Base-by-base conservation (phyloP, 805 yeast genomes). In the Pichia kluyveri region DNA sequence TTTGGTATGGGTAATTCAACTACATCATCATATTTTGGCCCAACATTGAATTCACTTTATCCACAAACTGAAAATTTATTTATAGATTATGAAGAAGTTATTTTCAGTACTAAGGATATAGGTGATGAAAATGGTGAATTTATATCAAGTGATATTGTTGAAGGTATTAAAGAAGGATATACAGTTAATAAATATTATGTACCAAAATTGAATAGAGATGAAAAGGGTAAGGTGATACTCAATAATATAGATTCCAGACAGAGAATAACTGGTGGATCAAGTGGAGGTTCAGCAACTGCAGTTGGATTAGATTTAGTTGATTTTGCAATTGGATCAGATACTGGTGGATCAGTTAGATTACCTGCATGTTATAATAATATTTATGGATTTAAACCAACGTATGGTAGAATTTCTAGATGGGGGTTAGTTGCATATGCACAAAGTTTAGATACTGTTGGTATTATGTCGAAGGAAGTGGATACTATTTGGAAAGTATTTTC, bases 201-300 rank as follows among this genome's bases (percentile, higher is more conserved):
- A 34, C 60, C 65, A 5, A 44, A 47, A 6, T 40, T 60, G 34
- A 34, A 10, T 10, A 7, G 37, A 10, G 37, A 34, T 34, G 37
- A 8, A 4, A 8, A 34, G 6, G 12, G 15, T 14, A 15, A 5
- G 3, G 37, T 34, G 37, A 34, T 34, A 34, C 48, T 48, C 19
- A 12, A 47, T 9, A 32, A 51, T 19, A 18, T 9, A 4, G 14
- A 40, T 30, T 27, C 27, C 12, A 41, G 45, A 34, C 51, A 47
- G 43, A 64, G 75, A 38, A 66, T 78, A 1, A 72, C 84, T 3
- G 99, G 99, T 12, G 99, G 99, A 0, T 89, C 97, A 0, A 87
- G 96, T 8, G 96, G 98, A 18, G 99, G 99, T 0, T 78, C 93
- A 38, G 98, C 98, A 0, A 96, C 96, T 1, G 86, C 95, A 0